phyloP scores from a whole-genome alignment of 2,329 filamentous ascomycete species.

The Talaromyces sp. region DNA sequence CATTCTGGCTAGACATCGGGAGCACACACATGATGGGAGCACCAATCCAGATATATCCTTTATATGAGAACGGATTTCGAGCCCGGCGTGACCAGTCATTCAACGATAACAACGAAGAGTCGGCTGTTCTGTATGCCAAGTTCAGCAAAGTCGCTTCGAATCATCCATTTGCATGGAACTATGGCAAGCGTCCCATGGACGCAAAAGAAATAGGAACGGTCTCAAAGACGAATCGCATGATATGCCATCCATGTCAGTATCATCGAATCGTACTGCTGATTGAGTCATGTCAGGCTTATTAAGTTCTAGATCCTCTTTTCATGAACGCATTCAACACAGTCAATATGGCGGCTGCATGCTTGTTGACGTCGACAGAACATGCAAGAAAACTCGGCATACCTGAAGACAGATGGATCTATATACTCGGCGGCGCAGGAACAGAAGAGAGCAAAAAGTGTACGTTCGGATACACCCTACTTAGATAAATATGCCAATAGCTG shows the following conservation, averaged over 20 bases:
- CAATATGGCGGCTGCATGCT: constrained; percentile 59
- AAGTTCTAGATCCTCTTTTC: constrained; percentile 56
- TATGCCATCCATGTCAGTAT: constrained; percentile 61
- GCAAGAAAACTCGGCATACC: constrained; percentile 56
- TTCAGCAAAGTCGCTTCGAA: constrained; percentile 57
- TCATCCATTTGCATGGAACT: constrained; percentile 58
- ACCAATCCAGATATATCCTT: constrained; percentile 64
- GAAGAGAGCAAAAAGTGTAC: constrained; percentile 56
- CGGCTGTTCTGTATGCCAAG: constrained; percentile 57
- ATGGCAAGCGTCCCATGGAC: constrained; percentile 46
- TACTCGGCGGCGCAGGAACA: constrained; percentile 62
- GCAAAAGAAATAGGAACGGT: constrained; percentile 54
- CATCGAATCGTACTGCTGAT: constrained; percentile 6
- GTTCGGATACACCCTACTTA: constrained; percentile 20
- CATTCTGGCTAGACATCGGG: constrained; percentile 48
- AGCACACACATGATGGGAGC: constrained; percentile 57
- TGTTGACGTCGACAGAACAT: constrained; percentile 57
- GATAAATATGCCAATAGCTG: neutral
- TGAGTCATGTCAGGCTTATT: neutral
- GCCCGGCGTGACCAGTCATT: constrained; percentile 55
- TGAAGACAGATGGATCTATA: constrained; percentile 59
- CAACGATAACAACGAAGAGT: constrained; percentile 57
- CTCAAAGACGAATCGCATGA: constrained; percentile 61
- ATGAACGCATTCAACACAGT: constrained; percentile 72
- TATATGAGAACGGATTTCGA: constrained; percentile 64